Evolutionary conservation across 306 rosid species (phyloP).

Genomic region (Cucurbita maxima): DNA sequence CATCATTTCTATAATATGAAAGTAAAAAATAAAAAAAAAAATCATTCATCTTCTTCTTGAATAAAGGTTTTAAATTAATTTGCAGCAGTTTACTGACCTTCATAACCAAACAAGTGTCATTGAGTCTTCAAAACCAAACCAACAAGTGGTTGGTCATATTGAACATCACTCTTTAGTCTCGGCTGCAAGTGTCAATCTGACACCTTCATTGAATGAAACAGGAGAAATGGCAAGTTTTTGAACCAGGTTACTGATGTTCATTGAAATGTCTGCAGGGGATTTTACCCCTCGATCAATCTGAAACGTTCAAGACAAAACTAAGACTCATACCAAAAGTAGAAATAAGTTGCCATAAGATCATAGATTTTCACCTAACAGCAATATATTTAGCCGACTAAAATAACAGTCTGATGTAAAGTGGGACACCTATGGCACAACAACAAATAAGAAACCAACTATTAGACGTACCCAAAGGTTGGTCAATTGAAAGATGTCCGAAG

Average conservation of each 20-base stretch:
- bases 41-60: neutral
- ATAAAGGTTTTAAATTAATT: neutral
- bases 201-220: slow-evolving; percentile 52
- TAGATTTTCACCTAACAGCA: neutral
- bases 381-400: neutral
- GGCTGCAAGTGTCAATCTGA: slow-evolving; percentile 46
- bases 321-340: neutral
- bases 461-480: neutral
- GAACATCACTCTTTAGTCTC: slow-evolving; percentile 24
- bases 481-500: neutral
- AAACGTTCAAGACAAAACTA: neutral
- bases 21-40: too few relatives aligned
- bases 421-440: neutral
- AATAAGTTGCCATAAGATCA: neutral
- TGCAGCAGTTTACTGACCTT: neutral
- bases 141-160: neutral
- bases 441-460: neutral
- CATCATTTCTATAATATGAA: too few relatives aligned
- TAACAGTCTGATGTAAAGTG: neutral
- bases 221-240: slow-evolving; percentile 44
- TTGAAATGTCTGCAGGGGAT: slow-evolving; percentile 87
- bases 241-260: slow-evolving; percentile 64
- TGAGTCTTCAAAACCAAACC: neutral
- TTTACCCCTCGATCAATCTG: slow-evolving; percentile 85
- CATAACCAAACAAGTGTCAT: neutral